Evolutionary conservation across 345 rosid genomes (phyloP).

Genomic region (Psidium friedrichsthalianum): DNA sequence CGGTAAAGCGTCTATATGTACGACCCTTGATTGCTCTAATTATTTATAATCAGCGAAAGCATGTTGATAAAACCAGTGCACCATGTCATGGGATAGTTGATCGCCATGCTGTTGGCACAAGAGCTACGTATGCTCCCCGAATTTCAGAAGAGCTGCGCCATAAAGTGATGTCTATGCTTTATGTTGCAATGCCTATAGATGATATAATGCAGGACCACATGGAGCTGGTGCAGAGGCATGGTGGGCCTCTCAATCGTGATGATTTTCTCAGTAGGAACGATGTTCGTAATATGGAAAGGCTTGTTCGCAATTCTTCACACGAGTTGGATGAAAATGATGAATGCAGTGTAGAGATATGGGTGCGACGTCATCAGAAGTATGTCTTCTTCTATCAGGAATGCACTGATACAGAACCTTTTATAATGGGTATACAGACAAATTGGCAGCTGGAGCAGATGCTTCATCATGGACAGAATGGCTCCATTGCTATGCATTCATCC

Average conservation of each 20-base stretch:
- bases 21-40: slow-evolving; percentile 34
- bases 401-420: slow-evolving; percentile 20
- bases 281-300: slow-evolving; percentile 46
- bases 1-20: slow-evolving; percentile 37
- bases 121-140: slow-evolving; percentile 55
- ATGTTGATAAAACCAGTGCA: slow-evolving; percentile 33
- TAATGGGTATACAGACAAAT: slow-evolving; percentile 46
- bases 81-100: slow-evolving; percentile 53
- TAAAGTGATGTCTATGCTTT: slow-evolving; percentile 42
- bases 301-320: slow-evolving; percentile 28
- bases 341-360: slow-evolving; percentile 35
- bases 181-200: slow-evolving; percentile 39
- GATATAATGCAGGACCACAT: slow-evolving; percentile 33
- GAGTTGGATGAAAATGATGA: slow-evolving; percentile 27
- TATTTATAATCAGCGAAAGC: slow-evolving; percentile 41
- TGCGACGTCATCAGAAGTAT: slow-evolving; percentile 34
- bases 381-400: slow-evolving; percentile 37
- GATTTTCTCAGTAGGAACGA: slow-evolving; percentile 45
- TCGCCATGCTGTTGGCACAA: slow-evolving; percentile 39
- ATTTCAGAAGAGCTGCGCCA: slow-evolving; percentile 48
- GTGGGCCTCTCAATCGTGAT: slow-evolving; percentile 49
- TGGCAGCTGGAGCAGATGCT: slow-evolving; percentile 57
- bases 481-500: slow-evolving; percentile 31
- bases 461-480: slow-evolving; percentile 30
- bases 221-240: slow-evolving; percentile 36